Evolutionary conservation across 1,139 yeast genomes (phyloP).

Genomic region (Yamadazyma jaroonii): DNA sequence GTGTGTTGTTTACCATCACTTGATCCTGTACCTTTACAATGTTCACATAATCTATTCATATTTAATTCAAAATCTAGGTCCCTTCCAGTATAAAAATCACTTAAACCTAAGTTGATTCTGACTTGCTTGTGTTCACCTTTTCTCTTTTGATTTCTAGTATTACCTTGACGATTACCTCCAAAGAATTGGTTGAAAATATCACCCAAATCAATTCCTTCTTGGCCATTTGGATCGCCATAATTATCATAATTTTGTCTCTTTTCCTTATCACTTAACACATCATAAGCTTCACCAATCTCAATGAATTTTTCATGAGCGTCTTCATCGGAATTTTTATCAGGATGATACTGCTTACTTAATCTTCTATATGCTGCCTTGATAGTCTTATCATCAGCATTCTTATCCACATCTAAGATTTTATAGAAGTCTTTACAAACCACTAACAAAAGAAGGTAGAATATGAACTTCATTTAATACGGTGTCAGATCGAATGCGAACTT

Average conservation of each 20-base stretch:
- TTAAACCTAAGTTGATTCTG: slow-evolving; percentile 52
- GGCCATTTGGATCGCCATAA: slow-evolving; percentile 76
- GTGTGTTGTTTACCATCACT: slow-evolving; percentile 66
- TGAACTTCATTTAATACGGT: slow-evolving; percentile 1
- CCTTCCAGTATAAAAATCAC: slow-evolving; percentile 69
- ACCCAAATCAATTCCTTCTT: slow-evolving; percentile 50
- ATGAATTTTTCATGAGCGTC: slow-evolving; percentile 83
- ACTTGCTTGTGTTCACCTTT: slow-evolving; percentile 68
- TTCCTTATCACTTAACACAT: slow-evolving; percentile 72
- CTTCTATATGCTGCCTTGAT: slow-evolving; percentile 85
- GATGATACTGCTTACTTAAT: slow-evolving; percentile 85
- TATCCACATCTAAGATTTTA: slow-evolving; percentile 61
- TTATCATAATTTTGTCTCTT: slow-evolving; percentile 72
- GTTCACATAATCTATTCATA: slow-evolving; percentile 70
- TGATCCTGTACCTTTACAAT: slow-evolving; percentile 83
- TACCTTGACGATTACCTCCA: slow-evolving; percentile 52
- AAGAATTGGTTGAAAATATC: slow-evolving; percentile 74
- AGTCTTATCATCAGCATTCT: slow-evolving; percentile 72
- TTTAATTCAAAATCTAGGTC: slow-evolving; percentile 59
- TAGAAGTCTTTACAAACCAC: slow-evolving; percentile 27
- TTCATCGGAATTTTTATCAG: slow-evolving; percentile 86
- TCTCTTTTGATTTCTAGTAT: slow-evolving; percentile 46
- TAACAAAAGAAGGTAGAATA: slow-evolving; percentile 8
- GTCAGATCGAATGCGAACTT: slow-evolving; percentile 10
- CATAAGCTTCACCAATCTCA: slow-evolving; percentile 93